Base-by-base conservation (phyloP, 257 asterid genomes). In the Scutellaria barbata region DNA sequence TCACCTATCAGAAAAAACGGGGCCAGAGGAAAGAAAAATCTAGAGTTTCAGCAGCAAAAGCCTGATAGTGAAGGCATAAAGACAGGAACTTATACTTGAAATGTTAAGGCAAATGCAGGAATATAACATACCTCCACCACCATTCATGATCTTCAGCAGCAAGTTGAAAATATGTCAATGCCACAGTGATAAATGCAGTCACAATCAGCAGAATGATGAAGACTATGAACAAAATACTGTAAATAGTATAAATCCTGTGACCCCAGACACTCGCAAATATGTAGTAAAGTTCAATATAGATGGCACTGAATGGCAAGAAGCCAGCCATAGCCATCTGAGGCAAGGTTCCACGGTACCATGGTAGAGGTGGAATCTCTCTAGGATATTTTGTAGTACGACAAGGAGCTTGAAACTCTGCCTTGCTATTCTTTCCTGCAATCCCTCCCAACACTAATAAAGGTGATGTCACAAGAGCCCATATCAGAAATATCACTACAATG, bases 281-380 rank as follows among this genome's bases (percentile, higher is more conserved):
- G 57, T 90, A 90, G 79, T 88, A 90, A 18, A 90, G 96, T 50
- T 90, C 97, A 5, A 90, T 90, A 11, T 90, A 90, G 48, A 90
- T 90, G 74, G 97, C 96, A 61, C 97, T 90, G 86, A 90, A 90
- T 1, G 97, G 97, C 80, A 90, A 78, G 74, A 90, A 90, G n/a
- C 97, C 97, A 25, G 97, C 96, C 97, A 90, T 90, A 43, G 97
- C 92, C 97, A 90, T 90, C 85, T 90, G 97, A 3, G 97, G 97
- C n/a, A 90, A 73, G 40, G 95, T 72, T 70, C 82, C 88, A 54
- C 97, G 90, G 54, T 90, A 90, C 97, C 97, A 90, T 67, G 95
- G 97, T 43, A 84, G 74, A 11, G 88, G 85, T 48, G 97, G 97
- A 58, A 90, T 87, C 76, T 89, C 97, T 70, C 97, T 79, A 1